Percentiles rank a stretch among this genome's conserved stretches.
Evolutionary conservation across 2,329 filamentous ascomycete genomes (phyloP).

Genomic region (Curvularia eragrostidis): DNA sequence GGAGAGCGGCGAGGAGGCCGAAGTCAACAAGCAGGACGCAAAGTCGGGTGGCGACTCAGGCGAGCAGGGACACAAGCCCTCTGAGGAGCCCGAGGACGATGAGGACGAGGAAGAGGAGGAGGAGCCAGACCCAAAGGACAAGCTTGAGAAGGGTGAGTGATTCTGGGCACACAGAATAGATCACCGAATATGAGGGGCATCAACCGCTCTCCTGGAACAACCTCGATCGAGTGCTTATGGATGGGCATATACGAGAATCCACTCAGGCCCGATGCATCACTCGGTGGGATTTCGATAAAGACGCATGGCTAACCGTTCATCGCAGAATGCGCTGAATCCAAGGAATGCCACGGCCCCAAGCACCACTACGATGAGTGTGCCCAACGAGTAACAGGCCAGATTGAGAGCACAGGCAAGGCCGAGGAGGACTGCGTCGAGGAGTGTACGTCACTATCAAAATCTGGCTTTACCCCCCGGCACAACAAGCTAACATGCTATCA

Average conservation of each 20-base stretch:
- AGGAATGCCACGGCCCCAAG: constrained; percentile 85
- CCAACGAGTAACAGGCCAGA: constrained; percentile 80
- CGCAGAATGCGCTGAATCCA: constrained; percentile 86
- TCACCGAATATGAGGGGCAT: neutral
- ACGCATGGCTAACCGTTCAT: constrained; percentile 30
- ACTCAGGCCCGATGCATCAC: neutral
- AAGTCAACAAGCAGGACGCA: constrained; percentile 53
- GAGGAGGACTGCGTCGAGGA: constrained; percentile 99
- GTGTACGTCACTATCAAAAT: constrained; percentile 70
- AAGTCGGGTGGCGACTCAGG: constrained; percentile 50
- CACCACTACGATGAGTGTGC: constrained; percentile 99
- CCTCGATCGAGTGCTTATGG: neutral
- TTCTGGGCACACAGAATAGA: neutral
- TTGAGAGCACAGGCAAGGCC: constrained; percentile 74
- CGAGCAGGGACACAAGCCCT: constrained; percentile 59
- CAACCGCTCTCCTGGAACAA: neutral
- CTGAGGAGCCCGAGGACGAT: constrained; percentile 66
- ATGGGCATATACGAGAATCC: neutral
- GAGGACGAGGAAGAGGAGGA: constrained; percentile 84
- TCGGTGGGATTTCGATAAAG: neutral
- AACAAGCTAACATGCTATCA: constrained; percentile 50
- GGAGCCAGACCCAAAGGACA: constrained; percentile 85
- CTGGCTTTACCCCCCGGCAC: too few species aligned
- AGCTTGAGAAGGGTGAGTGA: constrained; percentile 87
- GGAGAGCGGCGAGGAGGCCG: constrained; percentile 51